A percentile compares a stretch with the other conserved stretches of the same genome.
Conservation (phyloP, 2,329 filamentous ascomycete species). For the Fusarium concolor region DNA sequence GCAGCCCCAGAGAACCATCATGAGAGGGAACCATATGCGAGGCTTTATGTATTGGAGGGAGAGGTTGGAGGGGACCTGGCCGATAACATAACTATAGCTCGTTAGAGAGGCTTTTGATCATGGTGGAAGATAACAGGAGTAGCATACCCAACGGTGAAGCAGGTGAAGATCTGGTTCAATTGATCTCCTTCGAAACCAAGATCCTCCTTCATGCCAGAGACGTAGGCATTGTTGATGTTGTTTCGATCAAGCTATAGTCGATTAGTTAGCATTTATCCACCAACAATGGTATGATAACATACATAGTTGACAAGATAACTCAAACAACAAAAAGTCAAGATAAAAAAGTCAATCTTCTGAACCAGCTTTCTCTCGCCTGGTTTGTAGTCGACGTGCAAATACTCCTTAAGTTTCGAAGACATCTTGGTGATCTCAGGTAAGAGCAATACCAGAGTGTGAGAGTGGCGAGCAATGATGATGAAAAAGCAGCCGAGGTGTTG, state of each 20-base stretch:
- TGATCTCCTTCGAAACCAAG: slow-evolving; percentile 60
- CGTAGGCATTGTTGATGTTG: slow-evolving; percentile 55
- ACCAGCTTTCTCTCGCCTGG: slow-evolving; percentile 60
- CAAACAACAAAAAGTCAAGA: slow-evolving; percentile 72
- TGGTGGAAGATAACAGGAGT: no score
- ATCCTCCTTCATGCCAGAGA: slow-evolving; percentile 61
- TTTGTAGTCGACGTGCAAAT: slow-evolving; percentile 51
- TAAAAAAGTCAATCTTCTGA: slow-evolving; percentile 72
- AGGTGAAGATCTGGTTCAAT: slow-evolving; percentile 53
- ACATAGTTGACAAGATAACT: slow-evolving; percentile 68
- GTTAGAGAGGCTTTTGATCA: neutral
- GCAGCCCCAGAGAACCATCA: slow-evolving; percentile 73
- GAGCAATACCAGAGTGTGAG: neutral
- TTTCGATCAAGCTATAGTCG: slow-evolving; percentile 51
- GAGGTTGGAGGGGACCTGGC: slow-evolving; percentile 71
- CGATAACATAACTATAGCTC: slow-evolving; percentile 57
- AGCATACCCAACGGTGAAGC: slow-evolving; percentile 53
- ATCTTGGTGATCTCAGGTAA: neutral
- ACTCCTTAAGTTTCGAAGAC: slow-evolving; percentile 45
- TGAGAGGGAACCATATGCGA: slow-evolving; percentile 71
- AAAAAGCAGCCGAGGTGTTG: neutral
- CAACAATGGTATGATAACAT: slow-evolving; percentile 23
- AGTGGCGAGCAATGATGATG: slow-evolving; percentile 18
- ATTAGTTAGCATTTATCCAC: neutral
- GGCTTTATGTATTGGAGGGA: slow-evolving; percentile 72